These are phyloP conservation scores for Xylaria palmicola DNA, from an alignment of 495 filamentous ascomycete species.

Conservation along the genomic window DNA sequence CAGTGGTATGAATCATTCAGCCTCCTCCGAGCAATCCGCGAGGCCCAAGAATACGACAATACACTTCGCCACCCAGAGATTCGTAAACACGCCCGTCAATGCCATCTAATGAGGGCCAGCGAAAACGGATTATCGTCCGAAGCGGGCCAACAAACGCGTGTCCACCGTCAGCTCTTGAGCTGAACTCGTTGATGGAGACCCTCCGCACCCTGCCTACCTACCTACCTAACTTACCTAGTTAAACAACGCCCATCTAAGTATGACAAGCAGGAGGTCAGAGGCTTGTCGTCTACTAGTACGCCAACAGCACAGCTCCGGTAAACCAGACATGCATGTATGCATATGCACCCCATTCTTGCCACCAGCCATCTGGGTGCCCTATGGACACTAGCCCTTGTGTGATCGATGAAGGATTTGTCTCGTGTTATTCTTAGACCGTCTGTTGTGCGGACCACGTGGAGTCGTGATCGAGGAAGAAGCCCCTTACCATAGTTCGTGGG, in stretches of 20 bases:
- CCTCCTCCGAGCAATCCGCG: slow-evolving; percentile 11
- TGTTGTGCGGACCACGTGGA: slow-evolving; percentile 10
- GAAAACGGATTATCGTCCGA: background rate
- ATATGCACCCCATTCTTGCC: slow-evolving; percentile 6
- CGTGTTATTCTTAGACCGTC: slow-evolving; percentile 12
- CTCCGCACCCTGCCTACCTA: background rate
- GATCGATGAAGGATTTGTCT: slow-evolving; percentile 12
- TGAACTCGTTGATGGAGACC: background rate
- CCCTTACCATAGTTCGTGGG: background rate
- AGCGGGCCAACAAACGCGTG: background rate
- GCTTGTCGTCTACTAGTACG: background rate
- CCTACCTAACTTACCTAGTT: background rate
- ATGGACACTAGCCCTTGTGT: background rate
- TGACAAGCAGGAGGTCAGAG: background rate
- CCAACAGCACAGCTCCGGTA: background rate
- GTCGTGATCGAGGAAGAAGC: background rate
- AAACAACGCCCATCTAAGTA: background rate
- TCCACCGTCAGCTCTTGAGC: background rate
- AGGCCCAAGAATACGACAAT: background rate
- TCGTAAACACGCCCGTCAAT: background rate
- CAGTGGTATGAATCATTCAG: background rate
- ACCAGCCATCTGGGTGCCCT: background rate
- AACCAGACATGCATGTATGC: background rate
- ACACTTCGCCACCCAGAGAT: slow-evolving; percentile 12
- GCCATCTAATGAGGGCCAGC: background rate